phyloP scores from a whole-genome alignment of 495 filamentous ascomycete genomes.

The Penicillium robsamsonii region DNA sequence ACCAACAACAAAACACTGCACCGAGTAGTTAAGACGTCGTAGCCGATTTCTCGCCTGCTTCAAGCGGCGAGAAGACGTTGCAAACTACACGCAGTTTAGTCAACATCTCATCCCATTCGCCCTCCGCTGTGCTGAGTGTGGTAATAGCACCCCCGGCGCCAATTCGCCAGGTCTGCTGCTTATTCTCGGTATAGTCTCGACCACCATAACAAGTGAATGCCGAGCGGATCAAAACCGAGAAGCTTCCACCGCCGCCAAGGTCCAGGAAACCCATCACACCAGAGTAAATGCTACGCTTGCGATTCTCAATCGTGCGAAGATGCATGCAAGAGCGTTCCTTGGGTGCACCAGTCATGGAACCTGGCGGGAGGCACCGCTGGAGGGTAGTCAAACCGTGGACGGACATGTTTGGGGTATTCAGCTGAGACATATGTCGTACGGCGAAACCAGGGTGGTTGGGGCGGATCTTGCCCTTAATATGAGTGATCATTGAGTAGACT shows the following conservation, averaged over 20 bases:
- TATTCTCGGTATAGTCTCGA: slow-evolving; percentile 47
- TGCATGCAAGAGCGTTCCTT: slow-evolving; percentile 89
- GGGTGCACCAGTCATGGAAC: slow-evolving; percentile 92
- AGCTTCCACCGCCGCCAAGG: slow-evolving; percentile 79
- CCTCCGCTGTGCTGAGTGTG: slow-evolving; percentile 68
- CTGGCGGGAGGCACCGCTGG: slow-evolving; percentile 75
- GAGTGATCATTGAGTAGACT: slow-evolving; percentile 86
- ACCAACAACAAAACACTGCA: neutral
- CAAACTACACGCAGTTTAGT: slow-evolving; percentile 72
- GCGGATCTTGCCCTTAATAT: slow-evolving; percentile 69
- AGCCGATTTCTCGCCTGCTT: neutral
- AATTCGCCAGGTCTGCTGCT: slow-evolving; percentile 67
- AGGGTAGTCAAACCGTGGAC: slow-evolving; percentile 70
- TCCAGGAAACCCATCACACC: slow-evolving; percentile 89
- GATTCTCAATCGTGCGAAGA: slow-evolving; percentile 63
- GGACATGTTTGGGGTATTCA: slow-evolving; percentile 41
- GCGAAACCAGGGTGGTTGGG: slow-evolving; percentile 35
- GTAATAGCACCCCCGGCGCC: slow-evolving; percentile 91
- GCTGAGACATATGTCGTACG: slow-evolving; percentile 33
- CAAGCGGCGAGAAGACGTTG: slow-evolving; percentile 42
- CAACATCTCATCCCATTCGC: slow-evolving; percentile 89
- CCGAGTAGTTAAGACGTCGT: neutral
- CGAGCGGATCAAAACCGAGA: slow-evolving; percentile 82
- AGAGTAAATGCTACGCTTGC: slow-evolving; percentile 74
- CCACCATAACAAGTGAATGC: slow-evolving; percentile 56